Evolutionary conservation across 208 protist species (phyloP), one percentile per base, ranked within the genome.

Genomic region (Leishmania guyanensis): DNA sequence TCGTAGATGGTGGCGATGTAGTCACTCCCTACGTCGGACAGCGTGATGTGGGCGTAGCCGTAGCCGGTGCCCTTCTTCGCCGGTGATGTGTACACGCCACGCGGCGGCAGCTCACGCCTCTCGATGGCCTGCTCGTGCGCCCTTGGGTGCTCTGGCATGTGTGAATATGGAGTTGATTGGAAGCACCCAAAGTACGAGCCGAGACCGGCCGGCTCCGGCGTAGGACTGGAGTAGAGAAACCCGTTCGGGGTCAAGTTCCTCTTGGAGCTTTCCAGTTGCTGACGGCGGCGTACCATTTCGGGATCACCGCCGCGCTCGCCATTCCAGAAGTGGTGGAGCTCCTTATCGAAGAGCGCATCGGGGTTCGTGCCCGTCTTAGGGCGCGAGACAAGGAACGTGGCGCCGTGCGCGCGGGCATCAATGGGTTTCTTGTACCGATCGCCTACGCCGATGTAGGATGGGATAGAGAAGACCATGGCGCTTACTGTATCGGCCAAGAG

Each of bases 1-100:
- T 96, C 94, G 81, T 98, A 96, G 43, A 96, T 90, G 50, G 79
- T 94, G 16, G 93, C 93, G 68, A 98, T 94, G 86, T 98, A 96
- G 29, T 96, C 90, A 33, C 51, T 86, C n/a, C 92, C 93, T 20
- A 94, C 33, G 12, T 89, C 78, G 22, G 87, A 92, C 6, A 98
- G 72, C 9, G 85, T 72, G 14, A 95, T 58, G 48, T 91, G 86
- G 0, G 92, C 64, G 50, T 88, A 92, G n/a, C 93, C 86, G 78
- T 92, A 96, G 75, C 92, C 90, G n/a, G 81, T 80, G 46, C 93
- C 94, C 46, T 93, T 88, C 50, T 90, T 91, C 4, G 86, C 87
- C 3, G 92, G 95, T 0, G 89, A 92, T 26, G 94, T 98, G 83
- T 93, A 95, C 65, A 98, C 91, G 69, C 91, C 92, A 17, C 89